Evolutionary conservation across 2,329 filamentous ascomycete genomes (phyloP).

Genomic region (Pyricularia pennisetigena): DNA sequence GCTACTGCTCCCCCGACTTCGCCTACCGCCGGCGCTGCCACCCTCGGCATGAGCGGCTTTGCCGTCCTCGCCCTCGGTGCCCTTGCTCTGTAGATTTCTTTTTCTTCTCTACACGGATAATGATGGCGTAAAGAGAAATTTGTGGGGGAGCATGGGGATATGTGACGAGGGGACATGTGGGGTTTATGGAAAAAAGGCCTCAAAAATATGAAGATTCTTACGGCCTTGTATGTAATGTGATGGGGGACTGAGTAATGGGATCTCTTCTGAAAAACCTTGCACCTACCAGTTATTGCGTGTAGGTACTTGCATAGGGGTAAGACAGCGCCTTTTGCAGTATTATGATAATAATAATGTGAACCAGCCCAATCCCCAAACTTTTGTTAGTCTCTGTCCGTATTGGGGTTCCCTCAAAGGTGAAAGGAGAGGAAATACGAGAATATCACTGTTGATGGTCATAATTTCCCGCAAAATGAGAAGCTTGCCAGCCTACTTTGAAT

Average conservation of each 20-base stretch:
- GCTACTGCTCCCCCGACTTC: constrained; percentile 1
- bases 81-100: constrained; percentile 9
- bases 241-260: background rate
- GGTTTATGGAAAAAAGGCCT: background rate
- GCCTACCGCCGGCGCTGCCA: constrained; percentile 9
- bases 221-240: background rate
- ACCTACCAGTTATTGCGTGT: background rate
- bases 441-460: too few relatives aligned
- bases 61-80: constrained; percentile 13
- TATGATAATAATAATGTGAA: background rate
- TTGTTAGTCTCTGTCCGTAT: too few relatives aligned
- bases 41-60: constrained; percentile 9
- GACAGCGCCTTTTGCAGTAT: background rate
- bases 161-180: background rate
- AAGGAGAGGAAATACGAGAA: too few relatives aligned
- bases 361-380: background rate
- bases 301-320: background rate
- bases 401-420: too few relatives aligned
- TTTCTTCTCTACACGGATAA: background rate
- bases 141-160: too few relatives aligned
- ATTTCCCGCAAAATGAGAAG: too few relatives aligned
- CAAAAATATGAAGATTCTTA: background rate
- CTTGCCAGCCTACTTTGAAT: too few relatives aligned
- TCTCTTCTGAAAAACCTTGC: background rate
- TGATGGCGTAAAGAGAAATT: background rate